Base-by-base conservation (phyloP, 1,284 basidiomycete species). In the Abortiporus biennis region DNA sequence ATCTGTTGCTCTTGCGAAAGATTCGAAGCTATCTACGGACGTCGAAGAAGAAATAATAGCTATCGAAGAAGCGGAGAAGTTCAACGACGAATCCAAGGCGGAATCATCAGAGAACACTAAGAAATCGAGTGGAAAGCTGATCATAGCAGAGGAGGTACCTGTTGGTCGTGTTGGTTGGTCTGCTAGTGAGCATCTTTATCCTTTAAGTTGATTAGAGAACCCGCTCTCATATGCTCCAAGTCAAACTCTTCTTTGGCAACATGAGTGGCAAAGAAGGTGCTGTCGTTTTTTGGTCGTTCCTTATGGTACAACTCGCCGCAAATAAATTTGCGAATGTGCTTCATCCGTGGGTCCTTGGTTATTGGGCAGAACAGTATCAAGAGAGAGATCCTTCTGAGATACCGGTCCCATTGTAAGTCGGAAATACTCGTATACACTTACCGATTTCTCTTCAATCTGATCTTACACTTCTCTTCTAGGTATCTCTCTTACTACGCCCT, bases 91-190 rank as follows among this genome's bases (percentile, higher is more conserved):
- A 45, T 9, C 17, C n/a, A 35, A 27, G 12, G 54, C 44, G 11
- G 59, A 59, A 16, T 44, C 54, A 6, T 56, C 55, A 32, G 59
- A 59, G 23, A 46, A 52, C 9, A 36, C 25, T 20, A 58, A 59
- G 33, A 37, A 36, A 25, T 16, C 23, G 4, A 37, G 15, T 3
- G 72, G 72, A 0, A 73, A 75, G 49, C 58, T 81, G 3, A 64
- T 79, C 29, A 62, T 78, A 16, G 74, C 69, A 5, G 80, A 82
- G 50, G 79, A 82, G 56, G 68, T 79, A 39, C 68, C 71, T 2
- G 64, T 72, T 43, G 80, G 79, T 2, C 69, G 73, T 38, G 67
- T 80, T 15, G 66, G 75, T 50, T 69, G 71, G 62, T 40, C 53
- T 1, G 66, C 71, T 8, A 45, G 68, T 69, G 44, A 37, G 61